Evolutionary conservation across 495 filamentous ascomycete genomes (phyloP).

Genomic region (Sporormia fimetaria): DNA sequence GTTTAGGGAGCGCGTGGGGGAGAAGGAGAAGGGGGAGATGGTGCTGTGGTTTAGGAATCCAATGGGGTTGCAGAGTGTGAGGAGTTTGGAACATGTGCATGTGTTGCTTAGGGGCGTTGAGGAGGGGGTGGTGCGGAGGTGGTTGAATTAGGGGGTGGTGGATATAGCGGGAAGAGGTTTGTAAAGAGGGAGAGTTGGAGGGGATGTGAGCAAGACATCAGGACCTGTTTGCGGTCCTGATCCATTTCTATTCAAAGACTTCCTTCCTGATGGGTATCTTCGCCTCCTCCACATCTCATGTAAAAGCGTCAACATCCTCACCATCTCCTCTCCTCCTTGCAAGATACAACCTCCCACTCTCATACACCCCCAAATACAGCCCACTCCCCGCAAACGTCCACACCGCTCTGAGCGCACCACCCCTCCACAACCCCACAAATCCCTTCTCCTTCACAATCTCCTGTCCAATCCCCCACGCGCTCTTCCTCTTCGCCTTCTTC

Average conservation of each 20-base stretch:
- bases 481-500: constrained; percentile 30
- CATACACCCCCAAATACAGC: constrained; percentile 77
- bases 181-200: too few species aligned
- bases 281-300: too few species aligned
- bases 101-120: constrained; percentile 53
- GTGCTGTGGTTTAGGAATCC: constrained; percentile 95
- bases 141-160: too few species aligned
- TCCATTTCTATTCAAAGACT: too few species aligned
- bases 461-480: constrained; percentile 46
- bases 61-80: constrained; percentile 76
- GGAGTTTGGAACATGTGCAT: constrained; percentile 69
- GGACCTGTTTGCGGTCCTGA: too few species aligned
- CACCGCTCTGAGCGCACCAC: constrained; percentile 58
- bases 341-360: constrained; percentile 63
- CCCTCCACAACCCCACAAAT: constrained; percentile 60
- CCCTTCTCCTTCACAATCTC: constrained; percentile 54
- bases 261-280: too few species aligned
- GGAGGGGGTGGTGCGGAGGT: constrained; percentile 47
- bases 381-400: constrained; percentile 78
- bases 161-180: too few species aligned
- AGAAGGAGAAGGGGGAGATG: constrained; percentile 35
- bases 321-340: constrained; percentile 39
- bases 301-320: constrained; percentile 21
- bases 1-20: constrained; percentile 43
- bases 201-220: too few species aligned